These are phyloP conservation scores for Aspergillus sp. DNA, from an alignment of 2,329 filamentous ascomycete species.

Conservation along the genomic window DNA sequence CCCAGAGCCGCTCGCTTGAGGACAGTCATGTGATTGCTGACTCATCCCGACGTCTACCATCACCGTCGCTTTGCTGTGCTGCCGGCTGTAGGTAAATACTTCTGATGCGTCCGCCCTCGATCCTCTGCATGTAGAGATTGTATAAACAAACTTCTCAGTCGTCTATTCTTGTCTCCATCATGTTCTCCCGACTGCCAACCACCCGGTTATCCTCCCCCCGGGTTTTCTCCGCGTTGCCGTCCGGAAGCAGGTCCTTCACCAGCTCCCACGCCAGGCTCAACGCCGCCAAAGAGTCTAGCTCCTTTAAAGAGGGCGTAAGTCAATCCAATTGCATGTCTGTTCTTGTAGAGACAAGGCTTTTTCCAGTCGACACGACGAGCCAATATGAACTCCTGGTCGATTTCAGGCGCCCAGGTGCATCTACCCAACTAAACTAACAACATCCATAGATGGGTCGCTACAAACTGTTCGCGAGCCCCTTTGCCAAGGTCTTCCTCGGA, in stretches of 20 bases:
- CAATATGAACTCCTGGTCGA: not conserved
- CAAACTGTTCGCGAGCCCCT: slow-evolving; percentile 40
- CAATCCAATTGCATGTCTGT: not conserved
- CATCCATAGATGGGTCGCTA: slow-evolving; percentile 37
- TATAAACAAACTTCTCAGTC: too few relatives aligned
- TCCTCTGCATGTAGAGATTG: not conserved
- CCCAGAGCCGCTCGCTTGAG: slow-evolving; percentile 15
- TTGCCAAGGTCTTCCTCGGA: slow-evolving; percentile 49
- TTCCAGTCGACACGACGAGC: not conserved
- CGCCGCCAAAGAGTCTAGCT: slow-evolving; percentile 1
- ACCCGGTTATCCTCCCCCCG: not conserved
- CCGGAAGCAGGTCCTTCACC: slow-evolving; percentile 3
- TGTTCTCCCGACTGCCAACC: slow-evolving; percentile 2
- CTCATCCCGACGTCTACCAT: slow-evolving; percentile 10
- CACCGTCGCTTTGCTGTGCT: not conserved
- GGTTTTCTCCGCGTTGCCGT: not conserved
- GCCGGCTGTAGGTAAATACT: not conserved
- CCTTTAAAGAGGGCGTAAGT: slow-evolving; percentile 30
- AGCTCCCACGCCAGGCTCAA: slow-evolving; percentile 1
- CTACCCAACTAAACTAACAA: not conserved
- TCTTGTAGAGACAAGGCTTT: not conserved
- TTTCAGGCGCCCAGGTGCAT: not conserved
- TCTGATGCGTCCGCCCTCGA: not conserved
- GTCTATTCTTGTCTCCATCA: slow-evolving; percentile 2
- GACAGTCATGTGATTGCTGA: slow-evolving; percentile 23